Conservation (phyloP, 257 asterid species). For the Primulina tabacum region DNA sequence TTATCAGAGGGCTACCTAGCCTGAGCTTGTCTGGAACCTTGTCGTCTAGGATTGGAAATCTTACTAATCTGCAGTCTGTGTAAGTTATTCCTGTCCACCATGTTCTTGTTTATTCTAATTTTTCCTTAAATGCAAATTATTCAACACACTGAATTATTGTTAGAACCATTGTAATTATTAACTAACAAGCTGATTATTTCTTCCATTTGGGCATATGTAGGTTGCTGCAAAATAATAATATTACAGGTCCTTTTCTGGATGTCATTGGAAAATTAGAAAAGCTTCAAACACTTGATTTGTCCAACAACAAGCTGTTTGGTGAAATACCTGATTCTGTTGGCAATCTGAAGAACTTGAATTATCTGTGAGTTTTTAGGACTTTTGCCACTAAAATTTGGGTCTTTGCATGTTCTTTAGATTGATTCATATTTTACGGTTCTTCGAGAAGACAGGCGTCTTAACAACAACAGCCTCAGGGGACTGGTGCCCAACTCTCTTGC, state of each 20-base stretch:
- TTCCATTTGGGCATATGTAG: constrained; percentile 33
- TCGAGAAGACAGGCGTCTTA: constrained; percentile 79
- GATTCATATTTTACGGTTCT: constrained; percentile 26
- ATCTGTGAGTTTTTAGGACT: constrained; percentile 61
- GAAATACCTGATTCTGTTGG: constrained; percentile 74
- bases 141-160: not conserved
- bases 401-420: constrained; percentile 15
- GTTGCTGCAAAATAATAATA: constrained; percentile 88
- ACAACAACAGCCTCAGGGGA: constrained; percentile 87
- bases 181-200: not conserved
- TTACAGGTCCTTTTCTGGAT: constrained; percentile 70
- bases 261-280: constrained; percentile 66
- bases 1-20: constrained; percentile 75
- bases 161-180: not conserved
- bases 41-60: constrained; percentile 83
- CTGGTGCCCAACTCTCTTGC: constrained; percentile 68
- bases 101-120: not conserved
- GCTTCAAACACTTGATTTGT: constrained; percentile 88
- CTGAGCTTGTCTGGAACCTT: constrained; percentile 76
- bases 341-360: constrained; percentile 62
- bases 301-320: constrained; percentile 67
- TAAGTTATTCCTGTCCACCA: constrained; percentile 37
- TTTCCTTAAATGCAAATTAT: not conserved
- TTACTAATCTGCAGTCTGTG: constrained; percentile 78
- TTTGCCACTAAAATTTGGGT: constrained; percentile 5